These are phyloP conservation scores for Naganishia antarctica DNA, from an alignment of 768 basidiomycete genomes.

Conservation along the genomic window DNA sequence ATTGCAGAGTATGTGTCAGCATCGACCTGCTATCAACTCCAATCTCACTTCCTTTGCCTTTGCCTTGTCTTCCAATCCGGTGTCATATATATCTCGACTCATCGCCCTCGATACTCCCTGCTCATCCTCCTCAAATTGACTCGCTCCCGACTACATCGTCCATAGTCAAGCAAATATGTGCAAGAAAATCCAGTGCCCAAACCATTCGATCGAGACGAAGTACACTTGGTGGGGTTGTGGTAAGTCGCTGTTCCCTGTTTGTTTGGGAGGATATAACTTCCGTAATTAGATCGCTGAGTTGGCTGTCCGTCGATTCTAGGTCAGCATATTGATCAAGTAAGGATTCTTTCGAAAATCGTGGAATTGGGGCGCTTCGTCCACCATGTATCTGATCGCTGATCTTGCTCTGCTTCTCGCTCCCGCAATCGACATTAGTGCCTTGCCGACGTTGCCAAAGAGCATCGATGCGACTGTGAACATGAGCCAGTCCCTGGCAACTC, in stretches of 20 bases:
- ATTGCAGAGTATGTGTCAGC: too few relatives aligned
- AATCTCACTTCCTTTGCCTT: too few relatives aligned
- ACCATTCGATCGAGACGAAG: constrained; percentile 36
- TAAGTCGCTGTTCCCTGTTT: constrained; percentile 27
- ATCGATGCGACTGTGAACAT: constrained; percentile 45
- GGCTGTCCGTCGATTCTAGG: constrained; percentile 28
- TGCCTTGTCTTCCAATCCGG: too few relatives aligned
- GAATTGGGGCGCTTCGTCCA: background rate
- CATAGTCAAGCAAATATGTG: constrained; percentile 38
- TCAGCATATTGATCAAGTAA: constrained; percentile 41
- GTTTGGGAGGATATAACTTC: too few relatives aligned
- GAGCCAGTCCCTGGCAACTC: constrained; percentile 36
- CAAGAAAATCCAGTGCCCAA: constrained; percentile 45
- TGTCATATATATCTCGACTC: too few relatives aligned
- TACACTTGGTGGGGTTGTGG: constrained; percentile 49
- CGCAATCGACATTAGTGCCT: constrained; percentile 37
- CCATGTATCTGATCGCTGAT: background rate
- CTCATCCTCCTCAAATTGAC: too few relatives aligned
- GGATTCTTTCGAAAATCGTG: constrained; percentile 3
- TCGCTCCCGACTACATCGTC: too few relatives aligned
- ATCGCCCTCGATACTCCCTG: too few relatives aligned
- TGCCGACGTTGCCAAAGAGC: constrained; percentile 37
- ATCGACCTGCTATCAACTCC: too few relatives aligned
- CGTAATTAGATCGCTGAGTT: too few relatives aligned
- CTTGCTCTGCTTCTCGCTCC: background rate